Evolutionary conservation across 768 basidiomycete species (phyloP).

Genomic region (Russula lepida): DNA sequence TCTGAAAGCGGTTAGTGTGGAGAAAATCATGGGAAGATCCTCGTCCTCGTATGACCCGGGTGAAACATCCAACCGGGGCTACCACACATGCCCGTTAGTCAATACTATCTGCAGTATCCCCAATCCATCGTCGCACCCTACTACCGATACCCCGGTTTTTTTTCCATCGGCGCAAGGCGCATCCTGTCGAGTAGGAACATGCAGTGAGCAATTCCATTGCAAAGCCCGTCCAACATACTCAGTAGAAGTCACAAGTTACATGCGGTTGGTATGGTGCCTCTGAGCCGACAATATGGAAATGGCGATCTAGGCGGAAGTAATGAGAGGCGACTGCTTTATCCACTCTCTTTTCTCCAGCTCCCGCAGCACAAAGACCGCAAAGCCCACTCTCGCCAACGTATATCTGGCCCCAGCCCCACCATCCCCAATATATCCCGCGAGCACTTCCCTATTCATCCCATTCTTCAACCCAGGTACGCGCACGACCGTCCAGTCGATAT

Average conservation of each 20-base stretch:
- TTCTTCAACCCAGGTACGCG: slow-evolving; percentile 58
- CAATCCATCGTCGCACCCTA: background rate
- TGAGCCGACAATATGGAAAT: too few species aligned
- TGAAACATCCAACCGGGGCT: background rate
- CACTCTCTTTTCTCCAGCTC: slow-evolving; percentile 54
- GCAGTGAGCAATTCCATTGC: background rate
- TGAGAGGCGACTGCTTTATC: slow-evolving; percentile 40
- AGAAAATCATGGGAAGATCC: background rate
- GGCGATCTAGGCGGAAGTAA: slow-evolving; percentile 27
- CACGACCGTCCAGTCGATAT: slow-evolving; percentile 61
- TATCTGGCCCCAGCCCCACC: slow-evolving; percentile 35
- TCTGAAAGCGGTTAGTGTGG: background rate
- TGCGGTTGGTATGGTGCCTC: too few species aligned
- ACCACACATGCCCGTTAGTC: background rate
- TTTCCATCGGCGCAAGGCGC: background rate
- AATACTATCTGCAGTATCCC: background rate
- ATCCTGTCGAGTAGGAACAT: background rate
- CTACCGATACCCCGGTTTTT: background rate
- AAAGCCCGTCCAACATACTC: too few species aligned
- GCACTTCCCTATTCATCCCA: slow-evolving; percentile 35
- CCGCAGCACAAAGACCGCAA: slow-evolving; percentile 49
- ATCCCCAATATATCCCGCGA: slow-evolving; percentile 65
- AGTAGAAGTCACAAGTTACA: too few species aligned
- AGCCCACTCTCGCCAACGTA: slow-evolving; percentile 47
- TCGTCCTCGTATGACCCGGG: background rate